phyloP scores from a whole-genome alignment of 2,329 filamentous ascomycete genomes.

The Eutypa lata region DNA sequence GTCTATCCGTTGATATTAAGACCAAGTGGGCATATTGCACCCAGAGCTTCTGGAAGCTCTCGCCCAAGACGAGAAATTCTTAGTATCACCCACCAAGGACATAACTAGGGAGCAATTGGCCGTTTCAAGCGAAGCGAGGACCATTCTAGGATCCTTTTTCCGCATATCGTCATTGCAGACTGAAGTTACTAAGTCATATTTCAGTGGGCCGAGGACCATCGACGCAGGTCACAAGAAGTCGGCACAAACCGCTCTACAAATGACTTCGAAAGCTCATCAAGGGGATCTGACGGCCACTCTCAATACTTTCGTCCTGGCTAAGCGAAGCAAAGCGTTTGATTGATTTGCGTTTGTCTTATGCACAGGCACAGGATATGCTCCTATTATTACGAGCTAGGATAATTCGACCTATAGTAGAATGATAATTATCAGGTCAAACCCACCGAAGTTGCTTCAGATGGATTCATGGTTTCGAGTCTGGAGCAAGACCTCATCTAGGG shows the following conservation, averaged over 20 bases:
- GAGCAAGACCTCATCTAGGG: no score
- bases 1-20: no score
- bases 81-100: conserved; percentile 62
- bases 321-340: conserved; percentile 73
- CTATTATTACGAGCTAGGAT: no score
- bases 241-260: conserved; percentile 78
- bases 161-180: conserved; percentile 82
- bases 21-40: no score
- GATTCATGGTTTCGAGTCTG: conserved; percentile 98
- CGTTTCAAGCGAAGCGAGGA: conserved; percentile 60
- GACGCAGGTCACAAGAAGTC: conserved; percentile 69
- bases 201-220: conserved; percentile 74
- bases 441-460: conserved; percentile 80
- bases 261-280: conserved; percentile 82
- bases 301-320: conserved; percentile 79
- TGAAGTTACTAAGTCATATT: conserved; percentile 79
- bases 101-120: conserved; percentile 45
- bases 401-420: no score
- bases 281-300: conserved; percentile 77
- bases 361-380: conserved; percentile 91
- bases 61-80: conserved; percentile 69
- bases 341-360: conserved; percentile 94
- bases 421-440: conserved; percentile 79
- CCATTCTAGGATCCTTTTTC: conserved; percentile 90
- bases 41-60: conserved; percentile 71